phyloP scores from a whole-genome alignment of 345 rosid species.

The Kernera saxatilis region DNA sequence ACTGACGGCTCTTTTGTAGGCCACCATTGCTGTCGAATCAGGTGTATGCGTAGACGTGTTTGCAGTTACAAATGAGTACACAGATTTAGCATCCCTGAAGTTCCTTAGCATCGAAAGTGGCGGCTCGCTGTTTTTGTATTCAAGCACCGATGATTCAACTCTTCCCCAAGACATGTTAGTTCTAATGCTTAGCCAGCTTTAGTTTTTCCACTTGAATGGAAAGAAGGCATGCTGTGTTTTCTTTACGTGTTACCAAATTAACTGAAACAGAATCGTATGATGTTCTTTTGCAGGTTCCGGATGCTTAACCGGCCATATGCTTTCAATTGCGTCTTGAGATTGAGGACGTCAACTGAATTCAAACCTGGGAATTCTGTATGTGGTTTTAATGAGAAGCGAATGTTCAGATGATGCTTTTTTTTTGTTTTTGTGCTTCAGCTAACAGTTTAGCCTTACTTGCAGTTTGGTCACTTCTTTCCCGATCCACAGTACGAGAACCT shows the following conservation, averaged over 20 bases:
- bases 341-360: conserved; percentile 92
- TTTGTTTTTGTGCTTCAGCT: background rate
- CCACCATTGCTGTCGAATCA: conserved; percentile 92
- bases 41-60: conserved; percentile 96
- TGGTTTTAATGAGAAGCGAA: conserved; percentile 7
- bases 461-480: conserved; percentile 98
- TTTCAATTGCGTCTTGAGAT: conserved; percentile 81
- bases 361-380: conserved; percentile 86
- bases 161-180: conserved; percentile 99
- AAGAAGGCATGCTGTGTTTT: background rate
- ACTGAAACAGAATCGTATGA: background rate
- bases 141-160: conserved; percentile 93
- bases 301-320: conserved; percentile 96
- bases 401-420: background rate
- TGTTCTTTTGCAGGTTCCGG: conserved; percentile 57
- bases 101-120: conserved; percentile 99
- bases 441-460: conserved; percentile 33
- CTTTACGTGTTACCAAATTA: background rate
- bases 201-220: background rate
- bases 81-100: conserved; percentile 95
- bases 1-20: conserved; percentile 59
- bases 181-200: background rate
- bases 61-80: conserved; percentile 95
- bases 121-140: conserved; percentile 77
- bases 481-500: conserved; percentile 98